Conservation (phyloP, 805 yeast genomes). For the Starmerella lactis-condensi region DNA sequence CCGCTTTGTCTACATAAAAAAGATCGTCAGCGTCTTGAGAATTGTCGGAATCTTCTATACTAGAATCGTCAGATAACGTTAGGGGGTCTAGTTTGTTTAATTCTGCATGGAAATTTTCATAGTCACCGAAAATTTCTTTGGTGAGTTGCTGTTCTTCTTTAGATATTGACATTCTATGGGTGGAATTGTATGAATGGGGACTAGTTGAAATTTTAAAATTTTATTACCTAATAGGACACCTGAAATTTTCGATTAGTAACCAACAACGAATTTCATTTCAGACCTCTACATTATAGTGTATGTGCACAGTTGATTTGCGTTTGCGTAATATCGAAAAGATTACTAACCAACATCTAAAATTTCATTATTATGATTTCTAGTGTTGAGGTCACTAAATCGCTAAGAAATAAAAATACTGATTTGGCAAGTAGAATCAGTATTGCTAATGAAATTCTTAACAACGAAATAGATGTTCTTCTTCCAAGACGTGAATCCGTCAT, state of each 20-base stretch:
- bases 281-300: too few relatives aligned
- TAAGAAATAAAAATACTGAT: slow-evolving; percentile 17
- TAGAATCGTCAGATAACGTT: slow-evolving; percentile 17
- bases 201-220: too few relatives aligned
- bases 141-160: slow-evolving; percentile 67
- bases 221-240: too few relatives aligned
- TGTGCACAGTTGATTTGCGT: too few relatives aligned
- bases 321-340: too few relatives aligned
- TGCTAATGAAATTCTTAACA: slow-evolving; percentile 15
- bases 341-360: not conserved
- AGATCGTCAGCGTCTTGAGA: slow-evolving; percentile 31
- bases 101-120: slow-evolving; percentile 1
- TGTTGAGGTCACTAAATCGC: slow-evolving; percentile 18
- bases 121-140: slow-evolving; percentile 76
- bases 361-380: slow-evolving; percentile 6
- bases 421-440: slow-evolving; percentile 12
- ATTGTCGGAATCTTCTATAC: slow-evolving; percentile 21
- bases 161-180: too few relatives aligned
- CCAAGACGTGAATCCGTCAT: slow-evolving; percentile 22
- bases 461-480: slow-evolving; percentile 14
- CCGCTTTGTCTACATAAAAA: slow-evolving; percentile 35
- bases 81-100: not conserved
- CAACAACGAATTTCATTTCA: too few relatives aligned
- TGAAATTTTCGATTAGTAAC: too few relatives aligned
- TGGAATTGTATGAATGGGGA: too few relatives aligned